These are phyloP conservation scores for Ramichloridium luteum DNA, from an alignment of 2,329 filamentous ascomycete species.

Conservation along the genomic window DNA sequence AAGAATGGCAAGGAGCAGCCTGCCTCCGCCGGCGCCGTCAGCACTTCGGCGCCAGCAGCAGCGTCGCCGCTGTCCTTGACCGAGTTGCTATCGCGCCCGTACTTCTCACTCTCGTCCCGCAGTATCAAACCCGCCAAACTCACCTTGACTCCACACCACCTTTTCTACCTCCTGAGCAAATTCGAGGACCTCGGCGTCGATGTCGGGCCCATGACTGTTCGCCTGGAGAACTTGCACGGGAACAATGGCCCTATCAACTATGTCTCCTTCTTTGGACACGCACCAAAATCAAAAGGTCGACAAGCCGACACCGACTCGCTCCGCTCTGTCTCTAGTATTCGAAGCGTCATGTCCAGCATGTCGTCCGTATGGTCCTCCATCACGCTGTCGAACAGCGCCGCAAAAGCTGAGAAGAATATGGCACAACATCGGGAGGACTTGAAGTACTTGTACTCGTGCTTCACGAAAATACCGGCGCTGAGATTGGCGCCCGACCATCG, in stretches of 20 bases:
- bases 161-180: constrained; percentile 89
- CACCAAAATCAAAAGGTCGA: constrained; percentile 66
- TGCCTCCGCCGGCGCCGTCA: constrained; percentile 28
- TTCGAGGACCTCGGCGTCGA: constrained; percentile 86
- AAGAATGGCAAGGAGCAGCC: constrained; percentile 41
- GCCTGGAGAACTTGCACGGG: constrained; percentile 86
- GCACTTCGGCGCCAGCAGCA: constrained; percentile 53
- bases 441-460: constrained; percentile 94
- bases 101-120: constrained; percentile 73
- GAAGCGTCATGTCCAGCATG: constrained; percentile 96
- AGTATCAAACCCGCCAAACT: constrained; percentile 81
- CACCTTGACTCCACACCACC: constrained; percentile 85
- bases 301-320: constrained; percentile 80
- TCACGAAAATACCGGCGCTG: constrained; percentile 93
- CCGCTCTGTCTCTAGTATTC: constrained; percentile 88
- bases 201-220: constrained; percentile 91
- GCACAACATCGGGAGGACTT: constrained; percentile 73
- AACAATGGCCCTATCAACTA: constrained; percentile 80
- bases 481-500: constrained; percentile 85
- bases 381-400: constrained; percentile 66
- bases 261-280: constrained; percentile 83
- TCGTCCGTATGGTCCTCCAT: constrained; percentile 84
- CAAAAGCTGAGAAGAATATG: constrained; percentile 82
- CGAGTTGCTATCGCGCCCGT: constrained; percentile 73
- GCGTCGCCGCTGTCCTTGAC: constrained; percentile 63